These are phyloP conservation scores for Aureobasidium namibiae DNA, from an alignment of 2,329 filamentous ascomycete genomes.

Conservation along the genomic window DNA sequence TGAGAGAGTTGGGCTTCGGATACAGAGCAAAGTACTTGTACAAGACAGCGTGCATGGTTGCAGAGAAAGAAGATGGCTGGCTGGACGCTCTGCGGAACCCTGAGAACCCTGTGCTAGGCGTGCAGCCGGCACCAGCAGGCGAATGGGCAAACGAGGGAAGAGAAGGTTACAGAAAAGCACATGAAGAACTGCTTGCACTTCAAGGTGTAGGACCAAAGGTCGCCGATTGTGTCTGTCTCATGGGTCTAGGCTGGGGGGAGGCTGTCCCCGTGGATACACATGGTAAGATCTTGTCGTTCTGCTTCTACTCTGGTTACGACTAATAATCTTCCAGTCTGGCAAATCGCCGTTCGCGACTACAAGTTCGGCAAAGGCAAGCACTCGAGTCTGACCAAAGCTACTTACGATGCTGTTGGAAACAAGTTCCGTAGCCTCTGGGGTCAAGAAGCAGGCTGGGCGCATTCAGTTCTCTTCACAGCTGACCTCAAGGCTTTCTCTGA, in stretches of 20 bases:
- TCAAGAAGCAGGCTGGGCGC: slow-evolving; percentile 90
- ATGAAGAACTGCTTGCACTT: slow-evolving; percentile 68
- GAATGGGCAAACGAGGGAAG: slow-evolving; percentile 44
- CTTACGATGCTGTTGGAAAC: slow-evolving; percentile 83
- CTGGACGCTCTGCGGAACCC: slow-evolving; percentile 71
- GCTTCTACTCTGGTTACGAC: not conserved
- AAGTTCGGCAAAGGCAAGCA: slow-evolving; percentile 76
- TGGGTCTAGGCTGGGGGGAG: slow-evolving; percentile 94
- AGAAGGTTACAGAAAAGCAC: slow-evolving; percentile 68
- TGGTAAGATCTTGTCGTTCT: slow-evolving; percentile 31
- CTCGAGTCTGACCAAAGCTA: slow-evolving; percentile 78
- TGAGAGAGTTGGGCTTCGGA: slow-evolving; percentile 82
- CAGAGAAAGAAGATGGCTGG: slow-evolving; percentile 62
- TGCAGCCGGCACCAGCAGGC: slow-evolving; percentile 35
- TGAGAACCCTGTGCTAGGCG: slow-evolving; percentile 54
- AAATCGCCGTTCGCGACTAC: slow-evolving; percentile 94
- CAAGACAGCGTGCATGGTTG: slow-evolving; percentile 70
- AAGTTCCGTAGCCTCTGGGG: slow-evolving; percentile 89
- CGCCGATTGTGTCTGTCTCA: slow-evolving; percentile 90
- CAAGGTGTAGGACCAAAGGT: slow-evolving; percentile 95
- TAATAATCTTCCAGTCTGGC: slow-evolving; percentile 61
- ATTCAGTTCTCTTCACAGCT: slow-evolving; percentile 92
- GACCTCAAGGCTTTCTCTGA: slow-evolving; percentile 81
- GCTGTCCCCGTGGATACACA: slow-evolving; percentile 95
- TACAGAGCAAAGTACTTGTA: slow-evolving; percentile 91